A percentile compares a stretch with the other conserved stretches of the same genome.
These are phyloP conservation scores for Mastigamoeba balamuthi DNA, from an alignment of 78 protist genomes.

Conservation along the genomic window DNA sequence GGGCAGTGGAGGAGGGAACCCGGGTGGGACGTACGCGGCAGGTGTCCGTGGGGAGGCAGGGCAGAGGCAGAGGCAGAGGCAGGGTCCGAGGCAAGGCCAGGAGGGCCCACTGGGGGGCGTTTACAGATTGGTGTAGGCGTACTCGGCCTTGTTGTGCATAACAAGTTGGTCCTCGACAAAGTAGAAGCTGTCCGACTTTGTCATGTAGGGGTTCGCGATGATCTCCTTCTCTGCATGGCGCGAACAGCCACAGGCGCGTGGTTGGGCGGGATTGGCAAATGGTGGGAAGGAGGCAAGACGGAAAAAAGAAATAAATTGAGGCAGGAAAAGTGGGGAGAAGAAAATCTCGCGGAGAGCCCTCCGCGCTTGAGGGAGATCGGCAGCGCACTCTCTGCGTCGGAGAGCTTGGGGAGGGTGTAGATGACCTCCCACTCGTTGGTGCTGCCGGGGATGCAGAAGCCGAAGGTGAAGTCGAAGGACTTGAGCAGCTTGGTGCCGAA, in stretches of 20 bases:
- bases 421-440: conserved; percentile 57
- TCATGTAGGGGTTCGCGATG: conserved; percentile 34
- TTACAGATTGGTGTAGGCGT: conserved; percentile 17
- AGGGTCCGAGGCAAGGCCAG: too few species aligned
- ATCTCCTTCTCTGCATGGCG: conserved; percentile 27
- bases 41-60: too few species aligned
- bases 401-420: conserved; percentile 43
- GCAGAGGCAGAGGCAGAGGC: too few species aligned
- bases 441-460: conserved; percentile 71
- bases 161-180: conserved; percentile 57
- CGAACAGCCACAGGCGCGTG: background rate
- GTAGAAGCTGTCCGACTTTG: conserved; percentile 66
- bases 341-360: too few species aligned
- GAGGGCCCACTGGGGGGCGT: too few species aligned
- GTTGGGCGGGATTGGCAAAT: background rate
- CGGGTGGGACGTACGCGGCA: too few species aligned
- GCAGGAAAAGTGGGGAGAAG: background rate
- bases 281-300: background rate
- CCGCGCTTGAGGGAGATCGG: background rate
- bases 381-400: background rate
- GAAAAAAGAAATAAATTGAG: background rate
- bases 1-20: too few species aligned
- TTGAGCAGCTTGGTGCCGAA: conserved; percentile 52
- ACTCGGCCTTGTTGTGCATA: conserved; percentile 77
- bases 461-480: conserved; percentile 64